Percentiles rank a stretch among this genome's conserved stretches.
Evolutionary conservation across 106 monocot species (phyloP).

Genomic region (Chionographis japonica): DNA sequence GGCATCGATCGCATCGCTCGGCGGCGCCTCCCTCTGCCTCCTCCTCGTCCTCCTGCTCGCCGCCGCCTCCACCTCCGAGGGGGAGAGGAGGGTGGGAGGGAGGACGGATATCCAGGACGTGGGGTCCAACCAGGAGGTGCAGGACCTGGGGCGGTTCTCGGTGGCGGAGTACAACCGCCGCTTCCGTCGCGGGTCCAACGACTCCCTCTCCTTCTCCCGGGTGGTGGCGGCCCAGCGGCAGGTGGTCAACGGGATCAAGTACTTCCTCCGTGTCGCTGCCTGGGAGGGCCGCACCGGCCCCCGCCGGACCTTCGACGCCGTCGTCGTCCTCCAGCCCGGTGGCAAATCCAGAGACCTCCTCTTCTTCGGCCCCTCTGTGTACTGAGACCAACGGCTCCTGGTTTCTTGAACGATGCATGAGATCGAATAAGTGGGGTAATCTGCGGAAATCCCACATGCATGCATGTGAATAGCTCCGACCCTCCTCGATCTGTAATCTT

Average conservation of each 20-base stretch:
- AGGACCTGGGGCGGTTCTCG: conserved; percentile 32
- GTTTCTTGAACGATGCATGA: too few relatives aligned
- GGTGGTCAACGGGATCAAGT: conserved; percentile 40
- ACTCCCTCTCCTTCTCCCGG: conserved; percentile 14
- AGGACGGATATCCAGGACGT: conserved; percentile 26
- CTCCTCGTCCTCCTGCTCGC: neutral
- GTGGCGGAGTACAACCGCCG: conserved; percentile 37
- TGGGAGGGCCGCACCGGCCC: neutral
- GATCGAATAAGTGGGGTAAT: too few relatives aligned
- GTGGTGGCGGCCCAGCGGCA: conserved; percentile 31
- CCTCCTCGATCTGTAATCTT: too few relatives aligned
- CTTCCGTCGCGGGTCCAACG: neutral
- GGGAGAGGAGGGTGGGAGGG: conserved; percentile 18
- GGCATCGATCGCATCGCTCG: neutral
- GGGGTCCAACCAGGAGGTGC: conserved; percentile 29
- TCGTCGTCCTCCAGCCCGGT: conserved; percentile 50
- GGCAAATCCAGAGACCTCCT: conserved; percentile 19
- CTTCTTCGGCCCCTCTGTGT: conserved; percentile 24
- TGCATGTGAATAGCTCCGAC: too few relatives aligned
- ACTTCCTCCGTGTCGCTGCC: conserved; percentile 20
- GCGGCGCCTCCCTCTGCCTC: neutral
- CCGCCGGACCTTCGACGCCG: conserved; percentile 31
- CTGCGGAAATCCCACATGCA: too few relatives aligned
- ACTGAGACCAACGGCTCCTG: too few relatives aligned
- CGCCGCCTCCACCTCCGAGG: neutral